phyloP scores from a whole-genome alignment of 306 rosid genomes.

The Cyclanthera cordifolia region DNA sequence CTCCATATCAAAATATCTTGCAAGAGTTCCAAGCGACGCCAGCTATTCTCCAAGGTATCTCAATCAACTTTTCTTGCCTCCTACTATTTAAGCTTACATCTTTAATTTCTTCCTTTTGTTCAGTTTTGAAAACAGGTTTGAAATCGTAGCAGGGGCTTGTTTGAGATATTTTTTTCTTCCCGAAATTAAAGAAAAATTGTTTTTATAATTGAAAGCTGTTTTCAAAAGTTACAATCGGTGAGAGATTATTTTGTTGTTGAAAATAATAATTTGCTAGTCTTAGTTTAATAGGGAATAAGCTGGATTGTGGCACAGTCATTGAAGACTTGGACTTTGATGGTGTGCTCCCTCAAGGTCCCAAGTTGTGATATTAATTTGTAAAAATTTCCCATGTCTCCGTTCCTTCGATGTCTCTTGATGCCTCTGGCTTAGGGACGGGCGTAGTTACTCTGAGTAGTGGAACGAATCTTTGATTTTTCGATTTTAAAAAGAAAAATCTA shows the following conservation, averaged over 20 bases:
- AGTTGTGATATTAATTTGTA: neutral
- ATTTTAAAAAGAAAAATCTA: too few relatives aligned
- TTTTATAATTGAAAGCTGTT: neutral
- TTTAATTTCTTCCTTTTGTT: too few relatives aligned
- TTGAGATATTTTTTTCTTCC: neutral
- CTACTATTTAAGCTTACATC: neutral
- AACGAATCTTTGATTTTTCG: too few relatives aligned
- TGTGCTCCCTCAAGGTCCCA: too few relatives aligned
- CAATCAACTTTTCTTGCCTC: neutral
- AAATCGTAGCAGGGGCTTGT: neutral
- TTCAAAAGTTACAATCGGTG: neutral
- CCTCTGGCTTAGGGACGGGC: too few relatives aligned
- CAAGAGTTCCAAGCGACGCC: slow-evolving; percentile 87
- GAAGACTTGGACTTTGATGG: too few relatives aligned
- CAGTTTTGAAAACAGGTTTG: neutral
- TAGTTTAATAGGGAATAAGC: neutral
- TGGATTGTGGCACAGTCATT: too few relatives aligned
- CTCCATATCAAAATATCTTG: slow-evolving; percentile 59
- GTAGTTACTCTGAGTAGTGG: too few relatives aligned
- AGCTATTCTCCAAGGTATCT: slow-evolving; percentile 71
- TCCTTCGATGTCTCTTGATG: too few relatives aligned
- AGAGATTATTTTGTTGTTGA: neutral
- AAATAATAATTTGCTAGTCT: neutral
- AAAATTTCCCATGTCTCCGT: neutral
- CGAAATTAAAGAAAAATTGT: too few relatives aligned